Conservation (phyloP, 2,329 filamentous ascomycete genomes). For the Blastomyces silverae region DNA sequence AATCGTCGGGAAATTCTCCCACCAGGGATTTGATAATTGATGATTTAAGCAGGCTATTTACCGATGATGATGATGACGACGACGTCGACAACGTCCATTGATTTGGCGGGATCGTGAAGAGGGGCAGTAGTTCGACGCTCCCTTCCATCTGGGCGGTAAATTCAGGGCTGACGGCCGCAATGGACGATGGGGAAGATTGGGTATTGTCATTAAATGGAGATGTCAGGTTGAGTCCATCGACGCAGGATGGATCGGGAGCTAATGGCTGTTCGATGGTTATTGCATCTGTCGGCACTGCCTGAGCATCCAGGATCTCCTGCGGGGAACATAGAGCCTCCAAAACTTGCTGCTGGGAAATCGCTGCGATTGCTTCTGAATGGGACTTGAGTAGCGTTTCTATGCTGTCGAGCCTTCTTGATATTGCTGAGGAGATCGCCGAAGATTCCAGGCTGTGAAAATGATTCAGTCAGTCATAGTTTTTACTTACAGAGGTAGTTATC, state of each 20-base stretch:
- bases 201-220: conserved; percentile 15
- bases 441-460: conserved; percentile 10
- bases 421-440: conserved; percentile 6
- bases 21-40: conserved; percentile 15
- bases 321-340: neutral
- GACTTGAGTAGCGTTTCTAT: conserved; percentile 13
- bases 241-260: neutral
- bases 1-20: conserved; percentile 16
- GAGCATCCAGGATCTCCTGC: neutral
- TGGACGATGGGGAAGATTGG: conserved; percentile 6
- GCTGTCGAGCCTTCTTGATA: conserved; percentile 13
- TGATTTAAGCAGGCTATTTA: conserved; percentile 12
- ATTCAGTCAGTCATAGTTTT: neutral
- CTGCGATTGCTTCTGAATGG: conserved; percentile 14
- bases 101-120: conserved; percentile 16
- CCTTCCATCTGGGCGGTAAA: neutral
- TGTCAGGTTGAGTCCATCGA: neutral
- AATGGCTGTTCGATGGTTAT: neutral
- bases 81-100: conserved; percentile 13
- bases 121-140: conserved; percentile 13
- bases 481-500: neutral
- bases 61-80: neutral
- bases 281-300: neutral
- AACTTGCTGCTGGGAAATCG: conserved; percentile 9
- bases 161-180: conserved; percentile 8